Evolutionary conservation across 257 asterid genomes (phyloP).

Genomic region (Plantago major): DNA sequence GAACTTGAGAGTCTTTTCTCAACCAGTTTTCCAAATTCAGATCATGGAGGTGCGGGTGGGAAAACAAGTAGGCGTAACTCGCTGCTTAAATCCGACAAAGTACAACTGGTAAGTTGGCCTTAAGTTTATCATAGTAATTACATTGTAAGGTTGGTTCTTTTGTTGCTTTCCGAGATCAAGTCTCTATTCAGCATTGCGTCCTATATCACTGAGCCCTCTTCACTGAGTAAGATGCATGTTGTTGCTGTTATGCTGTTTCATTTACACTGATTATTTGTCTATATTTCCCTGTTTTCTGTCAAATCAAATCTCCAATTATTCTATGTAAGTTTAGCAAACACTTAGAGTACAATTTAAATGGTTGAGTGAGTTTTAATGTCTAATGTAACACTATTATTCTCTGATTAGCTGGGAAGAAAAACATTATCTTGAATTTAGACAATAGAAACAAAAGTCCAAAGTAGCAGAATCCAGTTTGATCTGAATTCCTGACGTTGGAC

Average conservation of each 20-base stretch:
- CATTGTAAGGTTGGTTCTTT: background rate
- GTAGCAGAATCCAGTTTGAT: background rate
- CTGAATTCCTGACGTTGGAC: background rate
- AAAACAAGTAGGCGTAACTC: conserved; percentile 41
- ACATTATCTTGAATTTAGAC: conserved; percentile 1
- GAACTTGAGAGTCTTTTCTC: conserved; percentile 89
- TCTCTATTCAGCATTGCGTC: background rate
- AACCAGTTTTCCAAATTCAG: conserved; percentile 42
- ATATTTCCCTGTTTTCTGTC: background rate
- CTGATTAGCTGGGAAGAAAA: background rate
- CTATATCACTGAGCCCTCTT: background rate
- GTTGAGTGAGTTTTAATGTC: no score
- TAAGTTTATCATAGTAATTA: background rate
- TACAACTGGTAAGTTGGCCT: conserved; percentile 54
- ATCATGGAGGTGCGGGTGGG: conserved; percentile 31
- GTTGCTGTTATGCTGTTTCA: background rate
- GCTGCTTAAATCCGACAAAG: conserved; percentile 59
- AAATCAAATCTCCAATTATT: background rate
- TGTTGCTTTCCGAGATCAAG: background rate
- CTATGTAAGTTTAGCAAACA: background rate
- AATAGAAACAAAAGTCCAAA: background rate
- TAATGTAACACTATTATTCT: background rate
- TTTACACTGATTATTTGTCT: background rate
- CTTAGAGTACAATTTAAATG: background rate
- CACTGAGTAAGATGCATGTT: conserved; percentile 5